Base-by-base conservation (phyloP, 805 yeast species). In the Kuraishia floccosa region DNA sequence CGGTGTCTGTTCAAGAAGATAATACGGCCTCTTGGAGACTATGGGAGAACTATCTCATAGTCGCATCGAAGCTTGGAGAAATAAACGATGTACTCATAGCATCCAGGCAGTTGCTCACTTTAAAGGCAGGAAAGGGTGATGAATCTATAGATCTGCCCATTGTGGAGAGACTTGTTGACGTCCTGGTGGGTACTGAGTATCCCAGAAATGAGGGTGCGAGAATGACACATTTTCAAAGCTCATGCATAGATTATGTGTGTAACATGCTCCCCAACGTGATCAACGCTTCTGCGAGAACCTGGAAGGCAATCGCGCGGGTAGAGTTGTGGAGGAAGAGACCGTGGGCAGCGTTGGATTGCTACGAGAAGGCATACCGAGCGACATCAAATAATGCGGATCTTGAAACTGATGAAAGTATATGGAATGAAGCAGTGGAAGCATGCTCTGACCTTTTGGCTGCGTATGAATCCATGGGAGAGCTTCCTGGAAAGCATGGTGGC, bases 11-110 rank as follows among this genome's bases (percentile, higher is more conserved):
- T 20, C 78, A 85, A 23, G 77, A 75, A 28, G 72, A 75, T 17
- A 62, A 66, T 9, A 75, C 72, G 41, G 71, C 70, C 32, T 82
- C 87, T 30, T 83, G 96, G 95, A 72, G 82, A 43, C 74, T 91
- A 21, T 87, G 89, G 81, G 91, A 85, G 44, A 91, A 91, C 49
- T 85, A 75, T 44, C 58, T 84, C 47, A 61, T 75, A 18, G 89
- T 89, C 15, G 93, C 96, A 0, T 76, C 77, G 17, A 82, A 76
- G 47, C 58, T 87, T 27, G 63, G 70, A n/a, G 82, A 83, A 45
- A 91, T 97, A 96, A 76, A 70, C 38, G 94, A 85, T 35, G 96
- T 82, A 3, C 60, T 87, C 13, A 54, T 70, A 22, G 96, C 95
- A 0, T 66, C 79, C n/a, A 67, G 63, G 37, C 71, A 72, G 39